A percentile compares a stretch with the other conserved stretches of the same genome.
Evolutionary conservation across 1,284 basidiomycete species (phyloP).

Genomic region (Ganoderma meredithae): DNA sequence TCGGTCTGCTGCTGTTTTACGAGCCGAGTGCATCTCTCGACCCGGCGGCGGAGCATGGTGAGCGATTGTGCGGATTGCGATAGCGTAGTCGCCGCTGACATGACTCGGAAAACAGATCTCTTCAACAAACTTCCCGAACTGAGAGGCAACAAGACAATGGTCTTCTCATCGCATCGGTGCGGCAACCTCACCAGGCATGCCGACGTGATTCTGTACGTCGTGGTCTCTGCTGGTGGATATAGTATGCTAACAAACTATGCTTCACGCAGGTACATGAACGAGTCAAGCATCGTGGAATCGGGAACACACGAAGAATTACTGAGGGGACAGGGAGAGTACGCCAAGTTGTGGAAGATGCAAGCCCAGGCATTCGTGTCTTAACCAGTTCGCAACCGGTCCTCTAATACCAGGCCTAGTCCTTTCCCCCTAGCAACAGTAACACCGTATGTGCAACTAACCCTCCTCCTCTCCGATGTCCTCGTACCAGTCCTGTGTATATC

Average conservation of each 20-base stretch:
- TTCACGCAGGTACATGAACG: constrained; percentile 61
- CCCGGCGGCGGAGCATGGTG: constrained; percentile 76
- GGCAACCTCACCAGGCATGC: constrained; percentile 70
- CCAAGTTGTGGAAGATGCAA: constrained; percentile 61
- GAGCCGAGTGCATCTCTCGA: constrained; percentile 3
- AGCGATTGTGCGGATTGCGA: constrained; percentile 8
- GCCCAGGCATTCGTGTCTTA: constrained; percentile 55
- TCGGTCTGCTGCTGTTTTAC: neutral
- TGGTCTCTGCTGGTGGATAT: neutral
- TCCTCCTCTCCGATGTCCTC: constrained; percentile 61
- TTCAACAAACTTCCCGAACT: constrained; percentile 59
- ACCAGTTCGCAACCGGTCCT: neutral
- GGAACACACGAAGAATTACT: constrained; percentile 63
- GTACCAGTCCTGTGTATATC: constrained; percentile 55
- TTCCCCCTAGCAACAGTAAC: no score
- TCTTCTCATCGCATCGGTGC: constrained; percentile 76
- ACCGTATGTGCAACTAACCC: neutral
- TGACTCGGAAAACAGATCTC: constrained; percentile 49
- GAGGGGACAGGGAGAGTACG: constrained; percentile 55
- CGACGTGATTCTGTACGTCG: constrained; percentile 62
- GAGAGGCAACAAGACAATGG: constrained; percentile 66
- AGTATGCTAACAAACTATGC: neutral
- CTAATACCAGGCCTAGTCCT: no score
- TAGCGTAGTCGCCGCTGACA: no score
- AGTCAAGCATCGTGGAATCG: constrained; percentile 57